A percentile compares a stretch with the other conserved stretches of the same genome.
Evolutionary conservation across 208 protist genomes (phyloP).

Genomic region (Wallacemonas sp.): DNA sequence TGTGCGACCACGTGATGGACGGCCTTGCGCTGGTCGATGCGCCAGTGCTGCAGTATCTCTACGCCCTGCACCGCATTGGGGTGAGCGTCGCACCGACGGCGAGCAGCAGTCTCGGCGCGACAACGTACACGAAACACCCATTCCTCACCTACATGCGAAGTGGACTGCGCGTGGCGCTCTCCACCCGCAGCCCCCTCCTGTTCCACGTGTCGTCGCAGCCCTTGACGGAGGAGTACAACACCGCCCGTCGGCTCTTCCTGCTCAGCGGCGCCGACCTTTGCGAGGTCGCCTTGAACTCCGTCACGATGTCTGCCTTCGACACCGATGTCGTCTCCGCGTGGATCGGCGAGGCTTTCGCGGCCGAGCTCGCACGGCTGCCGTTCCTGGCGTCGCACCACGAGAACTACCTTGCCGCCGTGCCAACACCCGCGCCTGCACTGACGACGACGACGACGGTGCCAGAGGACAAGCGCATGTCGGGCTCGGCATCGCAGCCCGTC

Average conservation of each 20-base stretch:
- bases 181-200: slow-evolving; percentile 85
- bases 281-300: slow-evolving; percentile 84
- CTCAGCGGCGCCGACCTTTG: slow-evolving; percentile 79
- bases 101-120: slow-evolving; percentile 96
- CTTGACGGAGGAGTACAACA: slow-evolving; percentile 87
- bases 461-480: neutral
- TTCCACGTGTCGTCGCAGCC: slow-evolving; percentile 95
- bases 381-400: neutral
- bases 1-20: slow-evolving; percentile 92
- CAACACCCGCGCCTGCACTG: neutral
- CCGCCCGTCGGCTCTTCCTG: slow-evolving; percentile 58
- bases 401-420: neutral
- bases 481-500: no score
- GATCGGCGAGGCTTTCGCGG: slow-evolving; percentile 67
- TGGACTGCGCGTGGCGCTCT: slow-evolving; percentile 96
- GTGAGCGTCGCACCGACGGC: slow-evolving; percentile 96
- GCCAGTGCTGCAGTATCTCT: slow-evolving; percentile 97
- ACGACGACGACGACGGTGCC: neutral
- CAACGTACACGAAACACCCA: slow-evolving; percentile 93
- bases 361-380: neutral
- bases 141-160: slow-evolving; percentile 91
- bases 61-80: slow-evolving; percentile 95
- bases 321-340: slow-evolving; percentile 44
- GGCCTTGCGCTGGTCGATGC: slow-evolving; percentile 90
- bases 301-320: slow-evolving; percentile 80